Evolutionary conservation across 2,329 filamentous ascomycete genomes (phyloP), one percentile per base, ranked within the genome.

Genomic region (Clonostachys solani): DNA sequence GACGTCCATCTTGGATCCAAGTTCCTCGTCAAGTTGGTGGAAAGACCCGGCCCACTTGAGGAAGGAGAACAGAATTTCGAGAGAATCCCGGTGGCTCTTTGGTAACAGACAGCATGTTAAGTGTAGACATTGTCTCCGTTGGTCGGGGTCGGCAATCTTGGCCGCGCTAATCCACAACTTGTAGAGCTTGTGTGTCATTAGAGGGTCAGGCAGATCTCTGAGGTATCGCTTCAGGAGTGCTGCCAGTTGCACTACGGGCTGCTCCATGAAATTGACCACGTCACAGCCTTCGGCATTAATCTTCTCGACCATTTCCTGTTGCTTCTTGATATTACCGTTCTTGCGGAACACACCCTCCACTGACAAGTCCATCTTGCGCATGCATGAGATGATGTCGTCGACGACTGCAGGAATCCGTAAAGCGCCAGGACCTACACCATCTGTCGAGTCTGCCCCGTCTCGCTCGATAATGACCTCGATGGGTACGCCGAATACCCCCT

Each of bases 331-430:
- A 66, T 97, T 99, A 57, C 94, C 94, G 60, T 97, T 99, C 78
- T 99, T 99, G 57, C 94, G 85, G 81, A 99, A 99, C 18, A 99
- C 92, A 58, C 94, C 94, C 67, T 99, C 94, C 2, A 99, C 90
- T 2, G 92, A 97, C 73, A 99, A 91, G 65, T 99, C 94, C 90
- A 99, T 97, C 67, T 92, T 94, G 57, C 92, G 85, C 89, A 99
- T 96, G 12, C 92, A 91, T 5, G 89, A 87, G 36, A 99, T 86
- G 43, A 92, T 85, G 62, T 96, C 92, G 60, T 97, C 92, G n/a
- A 99, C 80, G 45, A 99, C 77, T n/a, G 90, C 88, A 4, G 94
- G 94, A 40, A 99, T 89, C 46, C 90, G 87, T 48, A 99, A 76
- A 13, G 90, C 87, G 16, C 92, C 92, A 12, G 94, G 92, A 1